Evolutionary conservation across 2,329 filamentous ascomycete species (phyloP).

Genomic region (Pseudocercospora pini-densiflorae): DNA sequence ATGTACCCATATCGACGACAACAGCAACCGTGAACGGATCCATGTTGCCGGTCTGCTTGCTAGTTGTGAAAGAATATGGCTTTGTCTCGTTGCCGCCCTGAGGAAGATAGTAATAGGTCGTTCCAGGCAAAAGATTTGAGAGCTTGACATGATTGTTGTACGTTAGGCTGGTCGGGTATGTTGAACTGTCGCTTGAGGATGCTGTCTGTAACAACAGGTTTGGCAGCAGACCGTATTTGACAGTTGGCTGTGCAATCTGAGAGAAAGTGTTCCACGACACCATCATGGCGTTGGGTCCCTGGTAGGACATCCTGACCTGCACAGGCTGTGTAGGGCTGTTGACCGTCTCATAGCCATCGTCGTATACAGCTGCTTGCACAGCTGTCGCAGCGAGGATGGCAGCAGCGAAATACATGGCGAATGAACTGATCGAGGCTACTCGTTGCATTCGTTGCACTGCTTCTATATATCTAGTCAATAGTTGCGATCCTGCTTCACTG

Average conservation of each 20-base stretch:
- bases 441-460: background rate
- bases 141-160: constrained; percentile 33
- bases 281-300: constrained; percentile 14
- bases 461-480: background rate
- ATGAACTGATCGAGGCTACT: background rate
- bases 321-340: constrained; percentile 12
- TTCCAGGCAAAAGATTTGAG: constrained; percentile 25
- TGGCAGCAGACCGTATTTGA: constrained; percentile 11
- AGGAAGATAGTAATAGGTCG: constrained; percentile 29
- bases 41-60: constrained; percentile 47
- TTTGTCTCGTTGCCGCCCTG: constrained; percentile 13
- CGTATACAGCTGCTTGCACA: background rate
- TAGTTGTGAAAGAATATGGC: constrained; percentile 16
- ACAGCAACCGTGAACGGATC: constrained; percentile 59
- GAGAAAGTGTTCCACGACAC: constrained; percentile 20
- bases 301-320: constrained; percentile 19
- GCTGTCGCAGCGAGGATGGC: background rate
- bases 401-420: background rate
- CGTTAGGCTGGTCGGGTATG: constrained; percentile 27
- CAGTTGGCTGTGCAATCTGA: constrained; percentile 16
- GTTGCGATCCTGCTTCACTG: background rate
- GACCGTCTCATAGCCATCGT: constrained; percentile 15
- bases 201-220: constrained; percentile 7
- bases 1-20: constrained; percentile 55
- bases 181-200: constrained; percentile 20